phyloP scores from a whole-genome alignment of 768 basidiomycete genomes.

The Austroboletus eburneus region DNA sequence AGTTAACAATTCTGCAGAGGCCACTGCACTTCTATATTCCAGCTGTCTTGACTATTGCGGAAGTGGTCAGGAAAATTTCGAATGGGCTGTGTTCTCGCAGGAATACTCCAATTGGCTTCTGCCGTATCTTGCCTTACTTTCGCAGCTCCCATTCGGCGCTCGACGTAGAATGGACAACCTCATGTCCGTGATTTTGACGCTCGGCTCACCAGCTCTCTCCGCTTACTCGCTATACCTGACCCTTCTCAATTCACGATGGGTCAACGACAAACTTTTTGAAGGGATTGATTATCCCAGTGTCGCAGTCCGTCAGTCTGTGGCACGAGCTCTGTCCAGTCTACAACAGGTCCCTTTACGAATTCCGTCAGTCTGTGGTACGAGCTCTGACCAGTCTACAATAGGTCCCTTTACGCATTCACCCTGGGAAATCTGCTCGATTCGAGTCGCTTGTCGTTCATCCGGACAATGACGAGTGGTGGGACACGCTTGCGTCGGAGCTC shows the following conservation, averaged over 20 bases:
- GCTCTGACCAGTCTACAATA: slow-evolving; percentile 42
- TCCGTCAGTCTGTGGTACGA: slow-evolving; percentile 29
- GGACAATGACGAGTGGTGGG: slow-evolving; percentile 43
- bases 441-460: slow-evolving; percentile 41
- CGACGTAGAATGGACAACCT: slow-evolving; percentile 38
- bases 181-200: slow-evolving; percentile 38
- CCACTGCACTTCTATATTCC: slow-evolving; percentile 9
- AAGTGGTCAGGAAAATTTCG: slow-evolving; percentile 8
- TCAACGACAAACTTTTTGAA: slow-evolving; percentile 30
- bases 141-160: slow-evolving; percentile 47
- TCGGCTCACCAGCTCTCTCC: slow-evolving; percentile 44
- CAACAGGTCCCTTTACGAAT: slow-evolving; percentile 41
- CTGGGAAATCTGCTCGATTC: slow-evolving; percentile 26
- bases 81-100: slow-evolving; percentile 27
- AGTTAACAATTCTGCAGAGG: background rate
- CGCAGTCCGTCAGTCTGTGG: slow-evolving; percentile 17
- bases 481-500: slow-evolving; percentile 28
- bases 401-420: slow-evolving; percentile 32
- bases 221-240: slow-evolving; percentile 43
- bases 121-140: slow-evolving; percentile 46
- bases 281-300: slow-evolving; percentile 25
- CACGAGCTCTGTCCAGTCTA: slow-evolving; percentile 34
- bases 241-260: slow-evolving; percentile 42
- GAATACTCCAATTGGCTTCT: slow-evolving; percentile 44
- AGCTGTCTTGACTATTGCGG: slow-evolving; percentile 14